Conservation (phyloP, 108 stramenopile genomes). For the Cyclostephanos tholiformis region DNA sequence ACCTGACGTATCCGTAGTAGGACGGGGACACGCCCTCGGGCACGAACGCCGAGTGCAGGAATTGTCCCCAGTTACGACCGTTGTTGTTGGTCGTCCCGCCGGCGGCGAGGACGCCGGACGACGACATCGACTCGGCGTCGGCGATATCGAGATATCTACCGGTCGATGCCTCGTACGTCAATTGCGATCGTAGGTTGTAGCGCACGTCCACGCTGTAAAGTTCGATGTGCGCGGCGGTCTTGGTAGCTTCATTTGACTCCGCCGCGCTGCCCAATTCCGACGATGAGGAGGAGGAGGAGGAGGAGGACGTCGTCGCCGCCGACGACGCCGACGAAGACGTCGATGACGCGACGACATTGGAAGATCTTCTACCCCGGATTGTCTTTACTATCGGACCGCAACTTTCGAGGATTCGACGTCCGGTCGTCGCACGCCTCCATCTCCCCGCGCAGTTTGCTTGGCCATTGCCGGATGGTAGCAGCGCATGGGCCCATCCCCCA, state of each 20-base stretch:
- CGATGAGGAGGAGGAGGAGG: background rate
- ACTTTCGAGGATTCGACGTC: background rate
- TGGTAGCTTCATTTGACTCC: background rate
- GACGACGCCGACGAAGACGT: background rate
- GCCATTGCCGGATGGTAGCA: background rate
- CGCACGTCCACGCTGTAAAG: conserved; percentile 49
- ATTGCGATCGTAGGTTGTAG: conserved; percentile 39
- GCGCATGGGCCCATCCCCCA: background rate
- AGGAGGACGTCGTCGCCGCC: background rate
- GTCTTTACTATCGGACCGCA: background rate
- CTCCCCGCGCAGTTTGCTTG: background rate
- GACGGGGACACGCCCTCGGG: conserved; percentile 85
- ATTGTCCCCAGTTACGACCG: conserved; percentile 10
- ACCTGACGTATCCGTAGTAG: conserved; percentile 85
- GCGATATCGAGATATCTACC: conserved; percentile 44
- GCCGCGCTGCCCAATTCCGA: background rate
- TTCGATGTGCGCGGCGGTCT: conserved; percentile 5
- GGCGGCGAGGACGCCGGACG: conserved; percentile 4
- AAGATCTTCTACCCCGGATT: background rate
- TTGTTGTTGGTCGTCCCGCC: background rate
- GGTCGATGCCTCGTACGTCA: conserved; percentile 30
- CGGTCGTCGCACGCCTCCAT: background rate
- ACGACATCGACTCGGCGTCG: conserved; percentile 1
- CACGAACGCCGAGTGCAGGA: conserved; percentile 62
- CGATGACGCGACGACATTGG: background rate